phyloP scores from a whole-genome alignment of 805 yeast species.

The Isabelozyma heimii region DNA sequence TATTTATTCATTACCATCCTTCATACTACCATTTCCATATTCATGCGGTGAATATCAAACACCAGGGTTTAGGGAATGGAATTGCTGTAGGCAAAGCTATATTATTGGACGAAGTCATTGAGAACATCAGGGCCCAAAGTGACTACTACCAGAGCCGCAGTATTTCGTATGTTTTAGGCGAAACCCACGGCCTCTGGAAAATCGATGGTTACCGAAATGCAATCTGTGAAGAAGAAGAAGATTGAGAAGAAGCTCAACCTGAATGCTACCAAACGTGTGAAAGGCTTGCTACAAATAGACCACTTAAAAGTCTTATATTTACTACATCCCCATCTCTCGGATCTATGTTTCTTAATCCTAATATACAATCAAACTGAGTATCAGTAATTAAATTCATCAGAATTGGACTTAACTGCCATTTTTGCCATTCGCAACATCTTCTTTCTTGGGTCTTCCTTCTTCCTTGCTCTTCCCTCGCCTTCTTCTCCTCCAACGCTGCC shows the following conservation, averaged over 20 bases:
- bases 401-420: conserved; percentile 58
- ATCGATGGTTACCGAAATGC: conserved; percentile 20
- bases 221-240: conserved; percentile 3
- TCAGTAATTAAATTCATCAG: conserved; percentile 70
- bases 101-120: conserved; percentile 77
- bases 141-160: conserved; percentile 59
- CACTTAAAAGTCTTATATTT: too few relatives aligned
- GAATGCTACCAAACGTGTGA: too few relatives aligned
- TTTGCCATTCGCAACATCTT: conserved; percentile 76
- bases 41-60: conserved; percentile 75
- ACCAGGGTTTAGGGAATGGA: conserved; percentile 67
- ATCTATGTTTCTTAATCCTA: too few relatives aligned
- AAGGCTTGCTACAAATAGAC: too few relatives aligned
- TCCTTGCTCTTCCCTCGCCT: conserved; percentile 26
- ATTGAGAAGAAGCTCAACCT: too few relatives aligned
- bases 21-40: conserved; percentile 94
- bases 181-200: conserved; percentile 73
- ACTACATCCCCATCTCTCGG: too few relatives aligned
- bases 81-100: conserved; percentile 78
- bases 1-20: conserved; percentile 92
- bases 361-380: not conserved
- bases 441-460: conserved; percentile 66
- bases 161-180: conserved; percentile 68
- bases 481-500: conserved; percentile 11
- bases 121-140: conserved; percentile 54